phyloP scores from a whole-genome alignment of 257 asterid species.

The Solanum virginianum region DNA sequence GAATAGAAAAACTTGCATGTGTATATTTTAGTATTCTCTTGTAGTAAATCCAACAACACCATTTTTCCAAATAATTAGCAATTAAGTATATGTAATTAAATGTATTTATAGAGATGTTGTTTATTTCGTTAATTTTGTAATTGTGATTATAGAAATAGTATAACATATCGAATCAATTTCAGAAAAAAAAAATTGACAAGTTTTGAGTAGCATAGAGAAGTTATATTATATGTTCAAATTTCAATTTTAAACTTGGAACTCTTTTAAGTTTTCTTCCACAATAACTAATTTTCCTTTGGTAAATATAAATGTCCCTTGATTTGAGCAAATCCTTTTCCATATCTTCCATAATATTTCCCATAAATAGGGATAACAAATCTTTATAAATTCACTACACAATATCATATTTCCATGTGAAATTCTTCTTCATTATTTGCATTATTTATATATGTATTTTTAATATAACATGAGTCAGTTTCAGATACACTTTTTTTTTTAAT shows the following conservation, averaged over 20 bases:
- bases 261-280: neutral
- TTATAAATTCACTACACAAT: neutral
- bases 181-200: neutral
- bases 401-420: neutral
- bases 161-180: neutral
- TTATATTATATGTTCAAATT: neutral
- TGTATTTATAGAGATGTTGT: neutral
- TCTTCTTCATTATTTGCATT: neutral
- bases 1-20: neutral
- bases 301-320: neutral
- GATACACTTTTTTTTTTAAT: no score
- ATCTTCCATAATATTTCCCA: neutral
- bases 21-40: neutral
- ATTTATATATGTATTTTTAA: no score
- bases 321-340: neutral
- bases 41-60: neutral
- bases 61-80: neutral
- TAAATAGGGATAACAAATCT: neutral
- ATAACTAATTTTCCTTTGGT: neutral
- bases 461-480: no score
- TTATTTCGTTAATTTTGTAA: neutral
- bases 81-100: neutral
- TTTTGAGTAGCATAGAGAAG: no score
- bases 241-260: neutral
- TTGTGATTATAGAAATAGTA: no score